phyloP scores from a whole-genome alignment of 2,329 filamentous ascomycete species.

The Pyrenophora seminiperda region DNA sequence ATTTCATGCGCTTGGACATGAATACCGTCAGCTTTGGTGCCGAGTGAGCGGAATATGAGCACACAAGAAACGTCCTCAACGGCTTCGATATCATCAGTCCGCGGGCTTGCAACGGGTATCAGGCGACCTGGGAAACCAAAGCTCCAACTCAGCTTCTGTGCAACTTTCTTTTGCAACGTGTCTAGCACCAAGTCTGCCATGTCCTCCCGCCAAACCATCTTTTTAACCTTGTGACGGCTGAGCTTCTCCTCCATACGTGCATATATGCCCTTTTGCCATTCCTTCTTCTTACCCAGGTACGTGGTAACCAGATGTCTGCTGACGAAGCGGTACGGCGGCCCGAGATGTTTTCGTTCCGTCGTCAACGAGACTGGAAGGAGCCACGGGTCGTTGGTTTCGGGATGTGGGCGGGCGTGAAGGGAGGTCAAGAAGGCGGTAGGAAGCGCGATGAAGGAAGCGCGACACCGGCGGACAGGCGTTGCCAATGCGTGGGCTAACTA shows the following conservation, averaged over 20 bases:
- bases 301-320: constrained; percentile 18
- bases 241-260: constrained; percentile 44
- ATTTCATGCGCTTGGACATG: constrained; percentile 22
- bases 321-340: constrained; percentile 32
- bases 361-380: constrained; percentile 57
- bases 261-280: constrained; percentile 30
- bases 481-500: constrained; percentile 65
- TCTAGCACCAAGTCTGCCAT: constrained; percentile 52
- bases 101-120: constrained; percentile 27
- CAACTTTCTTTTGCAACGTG: constrained; percentile 45
- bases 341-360: constrained; percentile 28
- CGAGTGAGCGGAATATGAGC: constrained; percentile 32
- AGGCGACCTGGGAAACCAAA: constrained; percentile 34
- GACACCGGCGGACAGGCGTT: constrained; percentile 63
- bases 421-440: constrained; percentile 68
- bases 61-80: constrained; percentile 40
- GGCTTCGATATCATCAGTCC: constrained; percentile 24
- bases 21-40: constrained; percentile 32
- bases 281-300: constrained; percentile 27
- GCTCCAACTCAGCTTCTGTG: constrained; percentile 46
- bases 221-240: constrained; percentile 36
- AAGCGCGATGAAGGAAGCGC: constrained; percentile 54
- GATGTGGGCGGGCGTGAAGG: constrained; percentile 63
- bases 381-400: constrained; percentile 60
- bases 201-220: constrained; percentile 54